Evolutionary conservation across 176 grass and related monocot species (phyloP).

Genomic region (Zizania latifolia): DNA sequence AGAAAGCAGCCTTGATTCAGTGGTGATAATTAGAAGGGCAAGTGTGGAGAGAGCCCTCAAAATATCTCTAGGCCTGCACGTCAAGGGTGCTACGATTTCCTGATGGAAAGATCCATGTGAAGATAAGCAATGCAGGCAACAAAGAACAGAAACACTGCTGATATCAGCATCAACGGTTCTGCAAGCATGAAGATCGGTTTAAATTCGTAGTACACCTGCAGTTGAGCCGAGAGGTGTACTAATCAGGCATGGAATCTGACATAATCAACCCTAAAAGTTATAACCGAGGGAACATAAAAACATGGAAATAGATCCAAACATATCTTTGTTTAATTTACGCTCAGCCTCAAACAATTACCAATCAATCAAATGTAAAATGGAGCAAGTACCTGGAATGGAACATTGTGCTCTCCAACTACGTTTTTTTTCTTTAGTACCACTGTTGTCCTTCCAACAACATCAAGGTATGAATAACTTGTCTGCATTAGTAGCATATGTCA

Average conservation of each 20-base stretch:
- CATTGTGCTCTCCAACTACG: slow-evolving; percentile 59
- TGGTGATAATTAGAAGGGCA: slow-evolving; percentile 9
- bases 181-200: slow-evolving; percentile 60
- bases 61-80: neutral
- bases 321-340: neutral
- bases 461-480: slow-evolving; percentile 72
- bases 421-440: slow-evolving; percentile 74
- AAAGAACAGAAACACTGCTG: slow-evolving; percentile 53
- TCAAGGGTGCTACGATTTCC: slow-evolving; percentile 37
- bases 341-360: neutral
- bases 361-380: neutral
- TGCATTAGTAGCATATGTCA: slow-evolving; percentile 26
- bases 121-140: slow-evolving; percentile 57
- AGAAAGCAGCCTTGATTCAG: neutral
- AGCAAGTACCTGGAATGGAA: slow-evolving; percentile 65
- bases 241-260: neutral
- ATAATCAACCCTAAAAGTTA: neutral
- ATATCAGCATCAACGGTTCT: slow-evolving; percentile 70
- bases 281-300: neutral
- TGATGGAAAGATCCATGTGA: slow-evolving; percentile 62
- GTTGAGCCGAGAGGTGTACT: neutral
- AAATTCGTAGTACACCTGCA: slow-evolving; percentile 74
- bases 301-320: neutral
- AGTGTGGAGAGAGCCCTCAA: neutral
- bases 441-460: slow-evolving; percentile 62